phyloP scores from a whole-genome alignment of 2,329 filamentous ascomycete genomes.

The Claviceps humidiphila region DNA sequence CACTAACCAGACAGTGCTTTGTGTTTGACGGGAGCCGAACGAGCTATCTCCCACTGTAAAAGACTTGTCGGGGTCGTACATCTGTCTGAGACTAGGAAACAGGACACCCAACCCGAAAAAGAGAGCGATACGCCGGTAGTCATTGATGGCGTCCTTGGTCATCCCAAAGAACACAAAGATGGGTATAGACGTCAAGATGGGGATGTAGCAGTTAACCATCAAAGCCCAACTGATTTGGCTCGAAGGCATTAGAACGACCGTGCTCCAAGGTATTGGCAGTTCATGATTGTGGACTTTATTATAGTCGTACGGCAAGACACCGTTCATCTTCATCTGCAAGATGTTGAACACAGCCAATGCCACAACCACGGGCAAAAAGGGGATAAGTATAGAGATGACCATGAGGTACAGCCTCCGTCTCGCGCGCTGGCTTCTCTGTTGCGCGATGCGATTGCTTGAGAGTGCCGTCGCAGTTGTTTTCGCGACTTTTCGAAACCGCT shows the following conservation, averaged over 20 bases:
- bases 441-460: conserved; percentile 25
- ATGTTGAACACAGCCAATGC: conserved; percentile 30
- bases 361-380: conserved; percentile 36
- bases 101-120: conserved; percentile 27
- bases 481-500: conserved; percentile 33
- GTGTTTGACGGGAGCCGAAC: conserved; percentile 11
- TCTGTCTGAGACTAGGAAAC: conserved; percentile 27
- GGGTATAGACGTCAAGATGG: conserved; percentile 31
- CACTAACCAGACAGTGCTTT: conserved; percentile 10
- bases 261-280: conserved; percentile 29
- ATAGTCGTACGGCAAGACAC: conserved; percentile 26
- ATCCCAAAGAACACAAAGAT: conserved; percentile 43
- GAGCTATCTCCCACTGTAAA: conserved; percentile 9
- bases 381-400: conserved; percentile 35
- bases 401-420: conserved; percentile 42
- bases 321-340: conserved; percentile 12
- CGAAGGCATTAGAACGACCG: conserved; percentile 32
- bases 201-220: conserved; percentile 35
- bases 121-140: conserved; percentile 29
- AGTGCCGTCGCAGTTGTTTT: conserved; percentile 27
- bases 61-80: conserved; percentile 24
- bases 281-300: conserved; percentile 25
- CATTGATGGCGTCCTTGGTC: conserved; percentile 38
- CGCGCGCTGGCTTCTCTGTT: conserved; percentile 31
- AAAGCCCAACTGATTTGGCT: conserved; percentile 23